Evolutionary conservation across 2,329 filamentous ascomycete genomes (phyloP), one percentile per base, ranked within the genome.

Genomic region (Beauveria sp.): DNA sequence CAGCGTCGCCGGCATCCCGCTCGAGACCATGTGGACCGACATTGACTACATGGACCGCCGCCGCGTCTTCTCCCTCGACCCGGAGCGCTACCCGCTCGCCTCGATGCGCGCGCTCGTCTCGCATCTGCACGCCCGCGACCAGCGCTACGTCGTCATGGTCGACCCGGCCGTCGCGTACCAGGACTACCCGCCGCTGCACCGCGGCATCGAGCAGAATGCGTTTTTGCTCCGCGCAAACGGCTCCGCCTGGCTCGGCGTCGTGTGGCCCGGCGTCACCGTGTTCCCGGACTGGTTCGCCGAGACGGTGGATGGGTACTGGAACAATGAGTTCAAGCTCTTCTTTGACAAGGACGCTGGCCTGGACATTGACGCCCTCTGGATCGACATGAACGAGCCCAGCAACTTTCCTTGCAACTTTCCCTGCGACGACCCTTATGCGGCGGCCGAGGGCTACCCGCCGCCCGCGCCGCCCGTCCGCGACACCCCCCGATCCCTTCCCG

Each of bases 231-330:
- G 51, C 34, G 51, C 70, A 16, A 85, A 90, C 62, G 86, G 80
- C 3, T 77, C 78, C 1, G 69, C 77, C 46, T 84, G 77, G 69
- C 72, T 79, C 48, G 84, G 89, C 18, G 87, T 90, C 8, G 89
- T 92, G 5, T 93, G 90, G 90, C 86, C 89, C n/a, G 90, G 90
- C 41, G 79, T 84, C 9, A 83, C 85, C 0, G 85, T 80, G 2
- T 91, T 85, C 71, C 88, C 88, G 0, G 90, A 93, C 69, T 93
- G 89, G 89, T 91, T 92, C 69, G 75, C 85, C 28, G 78, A 83
- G 40, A 82, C 84, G 1, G 80, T 85, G 59, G 67, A 75, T 10
- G 20, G 65, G 1, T 94, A 85, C 71, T 93, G 90, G 90, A 84
- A 82, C 53, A 77, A 80, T 1, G 83, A 92, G 67, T 87, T 93